Conservation (phyloP, 345 rosid species). For the Citrus sp. region DNA sequence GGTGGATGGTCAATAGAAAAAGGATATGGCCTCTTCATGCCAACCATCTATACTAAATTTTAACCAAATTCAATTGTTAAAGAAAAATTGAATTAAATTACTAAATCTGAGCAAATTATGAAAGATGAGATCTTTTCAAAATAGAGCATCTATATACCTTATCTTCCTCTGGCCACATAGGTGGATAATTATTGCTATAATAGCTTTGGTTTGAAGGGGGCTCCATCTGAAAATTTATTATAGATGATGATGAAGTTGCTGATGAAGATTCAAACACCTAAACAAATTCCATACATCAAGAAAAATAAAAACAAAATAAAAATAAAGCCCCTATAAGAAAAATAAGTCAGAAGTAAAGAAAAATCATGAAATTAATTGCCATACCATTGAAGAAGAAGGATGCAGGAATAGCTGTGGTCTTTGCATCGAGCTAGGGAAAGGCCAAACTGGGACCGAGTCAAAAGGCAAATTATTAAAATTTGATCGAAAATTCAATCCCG, state of each 20-base stretch:
- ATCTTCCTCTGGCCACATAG: constrained; percentile 39
- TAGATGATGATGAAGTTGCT: constrained; percentile 35
- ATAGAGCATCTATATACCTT: constrained; percentile 29
- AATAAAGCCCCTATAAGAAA: neutral
- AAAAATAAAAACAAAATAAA: neutral
- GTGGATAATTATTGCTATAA: constrained; percentile 29
- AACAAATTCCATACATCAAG: constrained; percentile 1
- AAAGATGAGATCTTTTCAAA: neutral
- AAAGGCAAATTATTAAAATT: constrained; percentile 21
- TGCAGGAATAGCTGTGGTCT: constrained; percentile 29
- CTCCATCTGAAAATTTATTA: constrained; percentile 44
- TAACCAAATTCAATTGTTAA: constrained; percentile 13
- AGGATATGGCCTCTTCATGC: constrained; percentile 51
- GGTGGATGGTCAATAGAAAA: constrained; percentile 39
- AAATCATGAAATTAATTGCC: neutral
- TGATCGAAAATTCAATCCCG: constrained; percentile 15
- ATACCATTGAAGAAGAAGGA: constrained; percentile 38
- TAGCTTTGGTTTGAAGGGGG: constrained; percentile 83
- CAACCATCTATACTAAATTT: constrained; percentile 37
- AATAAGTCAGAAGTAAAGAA: neutral
- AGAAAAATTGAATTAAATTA: constrained; percentile 4
- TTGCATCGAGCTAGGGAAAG: constrained; percentile 31
- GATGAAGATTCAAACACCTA: constrained; percentile 50
- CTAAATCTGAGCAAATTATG: neutral
- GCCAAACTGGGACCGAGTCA: constrained; percentile 32